phyloP scores from a whole-genome alignment of 768 basidiomycete genomes.

The Podaxis sp. region DNA sequence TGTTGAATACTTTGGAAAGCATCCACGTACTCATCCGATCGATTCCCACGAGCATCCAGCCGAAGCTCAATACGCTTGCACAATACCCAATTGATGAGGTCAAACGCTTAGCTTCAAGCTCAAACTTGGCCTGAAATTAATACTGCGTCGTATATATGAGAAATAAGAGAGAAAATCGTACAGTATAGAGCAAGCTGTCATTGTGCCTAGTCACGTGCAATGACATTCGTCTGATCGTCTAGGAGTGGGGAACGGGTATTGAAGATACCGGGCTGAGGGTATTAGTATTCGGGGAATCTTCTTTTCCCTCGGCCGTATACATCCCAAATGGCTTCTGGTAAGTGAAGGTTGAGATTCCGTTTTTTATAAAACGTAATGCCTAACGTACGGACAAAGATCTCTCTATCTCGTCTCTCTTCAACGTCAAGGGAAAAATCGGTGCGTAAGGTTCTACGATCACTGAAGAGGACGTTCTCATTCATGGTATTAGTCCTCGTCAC shows the following conservation, averaged over 20 bases:
- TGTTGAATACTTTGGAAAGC: neutral
- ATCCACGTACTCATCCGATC: neutral
- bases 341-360: neutral
- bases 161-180: no score
- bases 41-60: neutral
- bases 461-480: neutral
- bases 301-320: neutral
- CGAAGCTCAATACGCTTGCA: neutral
- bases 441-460: neutral
- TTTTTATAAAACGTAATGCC: neutral
- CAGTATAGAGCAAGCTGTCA: no score
- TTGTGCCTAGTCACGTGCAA: no score
- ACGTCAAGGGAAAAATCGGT: slow-evolving; percentile 16
- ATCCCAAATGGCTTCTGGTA: neutral
- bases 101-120: no score
- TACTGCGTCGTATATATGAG: no score
- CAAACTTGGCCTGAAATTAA: no score
- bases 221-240: no score
- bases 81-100: no score
- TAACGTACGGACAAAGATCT: slow-evolving; percentile 8
- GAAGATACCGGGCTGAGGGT: neutral
- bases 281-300: neutral
- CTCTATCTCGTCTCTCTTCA: slow-evolving; percentile 14
- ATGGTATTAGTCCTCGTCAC: slow-evolving; percentile 62
- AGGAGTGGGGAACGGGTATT: neutral